Evolutionary conservation across 257 asterid genomes (phyloP).

Genomic region (Solanum piurae): DNA sequence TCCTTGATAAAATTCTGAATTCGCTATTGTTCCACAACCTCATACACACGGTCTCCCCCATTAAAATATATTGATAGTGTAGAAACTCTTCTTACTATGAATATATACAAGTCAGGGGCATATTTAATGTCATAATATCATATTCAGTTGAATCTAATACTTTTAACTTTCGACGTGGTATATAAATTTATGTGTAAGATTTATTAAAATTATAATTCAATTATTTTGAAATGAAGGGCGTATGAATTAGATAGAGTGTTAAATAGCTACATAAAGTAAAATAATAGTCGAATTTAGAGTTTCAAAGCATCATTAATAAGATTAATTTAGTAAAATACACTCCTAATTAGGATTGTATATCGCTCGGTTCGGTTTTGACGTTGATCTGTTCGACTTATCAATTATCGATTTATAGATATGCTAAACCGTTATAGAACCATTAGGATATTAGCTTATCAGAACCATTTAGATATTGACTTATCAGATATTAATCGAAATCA

Average conservation of each 20-base stretch:
- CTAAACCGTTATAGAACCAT: neutral
- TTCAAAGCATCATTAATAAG: neutral
- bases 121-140: neutral
- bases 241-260: neutral
- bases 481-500: no score
- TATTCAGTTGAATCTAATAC: neutral
- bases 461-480: no score
- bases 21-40: no score
- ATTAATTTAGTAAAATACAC: no score
- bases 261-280: neutral
- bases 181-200: neutral
- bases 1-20: no score
- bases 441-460: no score
- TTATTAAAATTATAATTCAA: neutral
- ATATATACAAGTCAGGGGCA: neutral
- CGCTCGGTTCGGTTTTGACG: no score
- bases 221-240: no score
- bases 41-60: no score
- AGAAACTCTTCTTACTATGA: neutral
- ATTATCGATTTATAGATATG: neutral
- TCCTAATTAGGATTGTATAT: neutral
- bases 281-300: neutral
- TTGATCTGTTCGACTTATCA: no score
- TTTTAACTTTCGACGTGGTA: neutral
- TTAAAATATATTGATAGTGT: neutral